Evolutionary conservation across 1,284 basidiomycete species (phyloP).

Genomic region (Meira nashicola): DNA sequence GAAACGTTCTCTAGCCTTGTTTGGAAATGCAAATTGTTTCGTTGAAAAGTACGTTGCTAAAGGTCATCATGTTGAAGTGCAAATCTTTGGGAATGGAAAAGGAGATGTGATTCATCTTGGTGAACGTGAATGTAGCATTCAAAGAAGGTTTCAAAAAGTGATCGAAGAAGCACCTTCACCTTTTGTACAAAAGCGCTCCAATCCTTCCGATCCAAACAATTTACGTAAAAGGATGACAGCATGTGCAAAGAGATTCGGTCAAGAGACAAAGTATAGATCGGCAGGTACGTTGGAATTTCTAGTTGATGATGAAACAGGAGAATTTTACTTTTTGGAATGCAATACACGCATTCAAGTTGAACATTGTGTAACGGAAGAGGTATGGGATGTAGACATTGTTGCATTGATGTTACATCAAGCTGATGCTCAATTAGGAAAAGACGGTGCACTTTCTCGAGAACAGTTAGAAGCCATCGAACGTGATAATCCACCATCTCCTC

Average conservation of each 20-base stretch:
- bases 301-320: slow-evolving; percentile 60
- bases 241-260: slow-evolving; percentile 60
- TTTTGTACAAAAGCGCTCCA: slow-evolving; percentile 52
- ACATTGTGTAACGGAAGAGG: slow-evolving; percentile 62
- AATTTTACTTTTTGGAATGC: slow-evolving; percentile 71
- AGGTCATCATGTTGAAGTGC: slow-evolving; percentile 58
- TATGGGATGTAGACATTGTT: slow-evolving; percentile 16
- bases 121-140: slow-evolving; percentile 62
- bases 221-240: slow-evolving; percentile 56
- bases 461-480: neutral
- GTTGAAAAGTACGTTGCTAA: slow-evolving; percentile 63
- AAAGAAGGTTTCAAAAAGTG: slow-evolving; percentile 69
- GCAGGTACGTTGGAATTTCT: slow-evolving; percentile 69
- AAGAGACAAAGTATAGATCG: slow-evolving; percentile 61
- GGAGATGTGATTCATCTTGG: slow-evolving; percentile 63
- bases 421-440: neutral
- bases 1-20: slow-evolving; percentile 52
- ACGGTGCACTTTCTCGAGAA: neutral
- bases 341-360: slow-evolving; percentile 71
- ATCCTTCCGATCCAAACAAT: neutral
- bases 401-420: slow-evolving; percentile 10
- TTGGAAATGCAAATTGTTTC: slow-evolving; percentile 61
- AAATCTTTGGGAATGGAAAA: slow-evolving; percentile 66
- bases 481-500: slow-evolving; percentile 21
- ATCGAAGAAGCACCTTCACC: slow-evolving; percentile 67